Percentiles rank a stretch among this genome's conserved stretches.
These are phyloP conservation scores for Mesotaenium endlicherianum DNA, from an alignment of 139 green algal species.

Conservation along the genomic window DNA sequence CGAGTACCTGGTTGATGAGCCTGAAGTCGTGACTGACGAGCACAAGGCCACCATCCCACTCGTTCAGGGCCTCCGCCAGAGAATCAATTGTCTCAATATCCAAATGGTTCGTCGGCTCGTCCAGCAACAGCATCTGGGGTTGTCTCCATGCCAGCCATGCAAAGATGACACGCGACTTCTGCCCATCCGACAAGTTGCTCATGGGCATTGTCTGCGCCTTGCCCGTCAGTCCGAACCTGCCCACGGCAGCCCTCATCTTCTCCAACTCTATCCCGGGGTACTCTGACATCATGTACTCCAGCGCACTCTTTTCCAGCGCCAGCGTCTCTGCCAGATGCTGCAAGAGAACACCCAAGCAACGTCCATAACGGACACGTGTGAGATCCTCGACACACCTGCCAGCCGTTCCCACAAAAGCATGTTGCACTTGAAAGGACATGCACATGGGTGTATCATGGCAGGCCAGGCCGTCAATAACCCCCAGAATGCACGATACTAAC, in stretches of 20 bases:
- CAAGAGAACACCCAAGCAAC: too few species aligned
- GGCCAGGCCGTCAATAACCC: too few species aligned
- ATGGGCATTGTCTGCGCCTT: conserved; percentile 71
- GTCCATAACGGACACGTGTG: background rate
- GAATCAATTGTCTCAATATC: conserved; percentile 92
- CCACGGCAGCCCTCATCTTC: conserved; percentile 55
- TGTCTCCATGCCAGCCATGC: conserved; percentile 78
- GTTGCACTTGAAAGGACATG: background rate
- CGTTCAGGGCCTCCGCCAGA: conserved; percentile 79
- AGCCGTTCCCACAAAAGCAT: background rate
- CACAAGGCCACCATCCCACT: conserved; percentile 77
- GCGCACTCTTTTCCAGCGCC: conserved; percentile 65
- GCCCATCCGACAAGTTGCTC: conserved; percentile 82
- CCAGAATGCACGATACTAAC: too few species aligned
- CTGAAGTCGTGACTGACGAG: conserved; percentile 62
- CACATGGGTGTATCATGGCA: too few species aligned
- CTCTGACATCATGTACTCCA: conserved; percentile 71
- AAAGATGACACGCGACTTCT: conserved; percentile 88
- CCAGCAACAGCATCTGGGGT: conserved; percentile 89
- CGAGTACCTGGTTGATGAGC: conserved; percentile 56
- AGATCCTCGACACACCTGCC: background rate
- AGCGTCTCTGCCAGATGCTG: conserved; percentile 84
- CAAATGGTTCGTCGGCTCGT: conserved; percentile 75
- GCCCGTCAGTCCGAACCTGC: conserved; percentile 71
- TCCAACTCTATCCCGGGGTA: conserved; percentile 35